A percentile compares a stretch with the other conserved stretches of the same genome.
phyloP scores from a whole-genome alignment of 257 asterid genomes.

The Solanum ossicruentum region DNA sequence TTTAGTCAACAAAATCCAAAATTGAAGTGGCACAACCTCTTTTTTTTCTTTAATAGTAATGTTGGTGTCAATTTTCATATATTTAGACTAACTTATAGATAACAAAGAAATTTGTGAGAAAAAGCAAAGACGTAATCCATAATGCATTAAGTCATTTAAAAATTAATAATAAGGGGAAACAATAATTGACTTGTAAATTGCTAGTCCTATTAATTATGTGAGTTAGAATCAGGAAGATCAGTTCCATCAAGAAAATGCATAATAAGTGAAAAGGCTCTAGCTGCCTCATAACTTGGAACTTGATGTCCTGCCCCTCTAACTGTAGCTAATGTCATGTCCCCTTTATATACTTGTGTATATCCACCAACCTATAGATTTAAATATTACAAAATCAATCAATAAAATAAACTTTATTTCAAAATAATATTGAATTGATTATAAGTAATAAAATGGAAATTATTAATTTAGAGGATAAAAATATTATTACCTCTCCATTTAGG shows the following conservation, averaged over 20 bases:
- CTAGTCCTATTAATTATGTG: not conserved
- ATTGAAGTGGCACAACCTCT: no score
- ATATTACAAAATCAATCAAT: not conserved
- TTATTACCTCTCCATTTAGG: conserved; percentile 46
- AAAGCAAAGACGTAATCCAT: not conserved
- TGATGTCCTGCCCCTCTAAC: conserved; percentile 85
- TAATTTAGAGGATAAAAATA: not conserved
- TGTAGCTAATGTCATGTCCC: conserved; percentile 49
- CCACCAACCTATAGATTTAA: conserved; percentile 49
- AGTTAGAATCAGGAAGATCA: conserved; percentile 27
- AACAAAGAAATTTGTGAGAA: not conserved
- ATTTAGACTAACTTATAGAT: no score
- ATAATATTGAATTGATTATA: not conserved
- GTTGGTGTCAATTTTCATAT: no score
- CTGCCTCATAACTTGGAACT: conserved; percentile 67
- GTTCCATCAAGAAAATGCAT: conserved; percentile 46
- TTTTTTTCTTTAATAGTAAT: no score
- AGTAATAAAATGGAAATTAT: not conserved
- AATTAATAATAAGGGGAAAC: not conserved
- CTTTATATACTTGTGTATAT: conserved; percentile 40
- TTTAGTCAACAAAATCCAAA: no score
- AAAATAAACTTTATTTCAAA: not conserved
- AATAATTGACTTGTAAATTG: not conserved
- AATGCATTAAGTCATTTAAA: no score
- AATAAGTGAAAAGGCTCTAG: conserved; percentile 47